Conservation (phyloP, 1,284 basidiomycete species). For the Earliella scabrosa region DNA sequence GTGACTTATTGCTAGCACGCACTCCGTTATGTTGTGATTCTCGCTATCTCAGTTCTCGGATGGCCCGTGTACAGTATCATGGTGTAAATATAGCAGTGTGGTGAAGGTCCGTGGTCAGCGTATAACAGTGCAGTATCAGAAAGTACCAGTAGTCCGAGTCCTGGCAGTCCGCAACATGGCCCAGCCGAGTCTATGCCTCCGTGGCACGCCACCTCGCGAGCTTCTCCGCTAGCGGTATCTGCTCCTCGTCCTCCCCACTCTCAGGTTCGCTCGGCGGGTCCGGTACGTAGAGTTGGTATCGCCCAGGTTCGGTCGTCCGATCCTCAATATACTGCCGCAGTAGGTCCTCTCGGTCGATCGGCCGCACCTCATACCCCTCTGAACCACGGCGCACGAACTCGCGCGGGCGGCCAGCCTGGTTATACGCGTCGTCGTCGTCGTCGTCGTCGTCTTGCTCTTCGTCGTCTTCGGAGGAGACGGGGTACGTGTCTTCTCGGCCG, state of each 20-base stretch:
- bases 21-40: too few relatives aligned
- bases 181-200: background rate
- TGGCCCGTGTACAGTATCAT: slow-evolving; percentile 6
- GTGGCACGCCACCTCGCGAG: slow-evolving; percentile 21
- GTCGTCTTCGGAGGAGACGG: slow-evolving; percentile 41
- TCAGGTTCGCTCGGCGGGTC: slow-evolving; percentile 43
- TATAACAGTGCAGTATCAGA: too few relatives aligned
- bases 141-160: background rate
- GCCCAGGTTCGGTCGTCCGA: slow-evolving; percentile 53
- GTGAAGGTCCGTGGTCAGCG: too few relatives aligned
- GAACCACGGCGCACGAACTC: slow-evolving; percentile 65
- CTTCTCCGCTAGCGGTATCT: slow-evolving; percentile 32
- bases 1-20: too few relatives aligned
- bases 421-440: slow-evolving; percentile 26
- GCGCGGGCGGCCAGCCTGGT: slow-evolving; percentile 17
- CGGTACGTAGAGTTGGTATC: slow-evolving; percentile 67
- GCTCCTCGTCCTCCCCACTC: slow-evolving; percentile 33
- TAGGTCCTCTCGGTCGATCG: slow-evolving; percentile 63
- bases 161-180: background rate
- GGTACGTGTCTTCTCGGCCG: slow-evolving; percentile 37
- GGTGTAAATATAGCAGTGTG: slow-evolving; percentile 1
- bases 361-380: slow-evolving; percentile 77
- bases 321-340: slow-evolving; percentile 58
- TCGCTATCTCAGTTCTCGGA: slow-evolving; percentile 2
- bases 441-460: too few relatives aligned